These are phyloP conservation scores for Chlorencoelia australis DNA, from an alignment of 2,329 filamentous ascomycete species.

Conservation along the genomic window DNA sequence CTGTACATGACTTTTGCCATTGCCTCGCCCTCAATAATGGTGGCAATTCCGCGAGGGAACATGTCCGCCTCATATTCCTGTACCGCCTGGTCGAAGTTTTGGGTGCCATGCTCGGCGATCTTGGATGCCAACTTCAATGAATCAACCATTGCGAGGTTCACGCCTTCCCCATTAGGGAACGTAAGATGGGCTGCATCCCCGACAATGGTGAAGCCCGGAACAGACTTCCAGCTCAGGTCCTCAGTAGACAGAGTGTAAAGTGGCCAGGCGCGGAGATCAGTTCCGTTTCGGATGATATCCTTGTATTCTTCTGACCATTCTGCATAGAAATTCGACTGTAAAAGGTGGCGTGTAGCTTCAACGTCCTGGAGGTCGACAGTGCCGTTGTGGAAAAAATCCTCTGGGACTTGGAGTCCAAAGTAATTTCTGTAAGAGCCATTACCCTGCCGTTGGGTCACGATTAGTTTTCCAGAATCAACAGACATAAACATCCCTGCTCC, in stretches of 20 bases:
- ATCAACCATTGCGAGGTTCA: constrained; percentile 37
- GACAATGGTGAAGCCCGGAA: constrained; percentile 34
- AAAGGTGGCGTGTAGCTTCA: constrained; percentile 7
- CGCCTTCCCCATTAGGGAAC: constrained; percentile 36
- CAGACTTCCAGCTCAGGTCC: constrained; percentile 26
- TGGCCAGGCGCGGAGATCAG: constrained; percentile 4
- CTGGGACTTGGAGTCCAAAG: constrained; percentile 8
- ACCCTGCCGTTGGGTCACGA: constrained; percentile 9
- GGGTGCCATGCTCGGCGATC: constrained; percentile 19
- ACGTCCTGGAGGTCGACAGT: constrained; percentile 10
- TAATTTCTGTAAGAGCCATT: constrained; percentile 10
- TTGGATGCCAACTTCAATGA: constrained; percentile 33
- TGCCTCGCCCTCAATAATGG: constrained; percentile 6
- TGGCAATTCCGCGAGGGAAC: constrained; percentile 12
- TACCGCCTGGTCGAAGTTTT: constrained; percentile 9
- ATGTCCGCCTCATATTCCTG: constrained; percentile 11
- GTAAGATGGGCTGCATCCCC: constrained; percentile 40
- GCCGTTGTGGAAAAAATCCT: constrained; percentile 9
- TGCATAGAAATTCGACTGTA: constrained; percentile 12
- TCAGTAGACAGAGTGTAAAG: not conserved
- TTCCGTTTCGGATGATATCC: constrained; percentile 8
- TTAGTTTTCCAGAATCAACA: constrained; percentile 7
- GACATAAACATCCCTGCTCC: constrained; percentile 8
- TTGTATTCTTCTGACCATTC: constrained; percentile 18
- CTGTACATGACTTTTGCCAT: constrained; percentile 7